These are phyloP conservation scores for Fomitopsis palustris DNA, from an alignment of 1,284 basidiomycete genomes.

Conservation along the genomic window DNA sequence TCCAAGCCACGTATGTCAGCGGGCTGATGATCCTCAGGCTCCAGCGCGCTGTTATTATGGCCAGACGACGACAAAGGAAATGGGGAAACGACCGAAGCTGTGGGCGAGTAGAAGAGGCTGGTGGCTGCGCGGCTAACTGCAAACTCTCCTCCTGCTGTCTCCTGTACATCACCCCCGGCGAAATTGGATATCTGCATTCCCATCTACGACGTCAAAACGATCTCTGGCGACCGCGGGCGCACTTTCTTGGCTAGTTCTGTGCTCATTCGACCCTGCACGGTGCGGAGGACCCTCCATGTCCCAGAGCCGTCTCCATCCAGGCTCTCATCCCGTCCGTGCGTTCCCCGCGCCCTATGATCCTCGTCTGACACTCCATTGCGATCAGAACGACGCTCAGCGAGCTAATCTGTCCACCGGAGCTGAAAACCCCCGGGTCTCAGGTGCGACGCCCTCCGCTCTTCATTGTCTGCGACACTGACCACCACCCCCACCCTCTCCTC, in stretches of 20 bases:
- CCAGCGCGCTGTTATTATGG: neutral
- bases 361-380: neutral
- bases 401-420: neutral
- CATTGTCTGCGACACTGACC: neutral
- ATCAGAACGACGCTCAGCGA: neutral
- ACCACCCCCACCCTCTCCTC: too few relatives aligned
- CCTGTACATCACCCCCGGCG: neutral
- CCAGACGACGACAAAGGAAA: neutral
- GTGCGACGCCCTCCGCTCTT: neutral
- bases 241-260: neutral
- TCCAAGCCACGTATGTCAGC: neutral
- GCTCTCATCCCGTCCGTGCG: neutral
- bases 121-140: neutral
- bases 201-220: neutral
- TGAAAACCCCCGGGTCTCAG: slow-evolving; percentile 3
- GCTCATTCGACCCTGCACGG: neutral
- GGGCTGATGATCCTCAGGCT: neutral
- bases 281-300: slow-evolving; percentile 1
- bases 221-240: neutral
- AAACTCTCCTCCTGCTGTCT: neutral
- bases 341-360: neutral
- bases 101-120: neutral
- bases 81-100: neutral
- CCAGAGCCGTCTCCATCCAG: neutral
- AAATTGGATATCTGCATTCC: neutral